Evolutionary conservation across 257 asterid species (phyloP), one percentile per base, ranked within the genome.

Genomic region (Forsythia viridissima): DNA sequence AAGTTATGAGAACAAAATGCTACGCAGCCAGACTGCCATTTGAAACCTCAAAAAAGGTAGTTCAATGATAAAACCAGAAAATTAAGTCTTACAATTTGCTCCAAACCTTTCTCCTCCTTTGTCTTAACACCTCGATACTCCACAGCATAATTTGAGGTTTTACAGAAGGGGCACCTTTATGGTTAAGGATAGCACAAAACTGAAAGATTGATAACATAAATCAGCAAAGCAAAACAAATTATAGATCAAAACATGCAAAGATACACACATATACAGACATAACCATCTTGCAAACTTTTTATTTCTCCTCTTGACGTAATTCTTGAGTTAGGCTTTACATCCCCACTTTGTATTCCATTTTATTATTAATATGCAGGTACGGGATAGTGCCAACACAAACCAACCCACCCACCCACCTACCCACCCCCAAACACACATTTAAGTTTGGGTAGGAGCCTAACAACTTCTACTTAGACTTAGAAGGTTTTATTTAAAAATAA

Each of bases 101-200:
- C 98, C 85, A 90, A 76, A 83, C 97, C 97, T 85, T 95, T 95
- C 88, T 95, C 96, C 89, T 93, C 98, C 89, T 90, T 93, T 15
- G 98, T 85, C 87, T 91, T 93, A 48, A 83, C 92, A 57, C 99
- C 99, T 67, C 99, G 94, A 85, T 89, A 93, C 86, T 96, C 99
- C 87, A 96, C 99, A 1, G 99, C 99, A 65, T 96, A 96, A 82
- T 89, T 96, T n/a, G 90, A 88, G 52, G 95, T 93, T 90, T 96
- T 96, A 83, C 99, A 96, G 83, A 96, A 96, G 0, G 99, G 98
- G 46, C 98, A 96, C 78, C 99, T 96, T 80, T 75, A 76, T 15
- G 39, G 85, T 89, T 87, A 88, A 92, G 97, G 79, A 75, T 74
- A 36, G 46, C 85, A 79, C 42, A 55, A 68, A 78, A 20, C 30